phyloP scores from a whole-genome alignment of 805 yeast genomes.

The Kazachstania psychrophila region DNA sequence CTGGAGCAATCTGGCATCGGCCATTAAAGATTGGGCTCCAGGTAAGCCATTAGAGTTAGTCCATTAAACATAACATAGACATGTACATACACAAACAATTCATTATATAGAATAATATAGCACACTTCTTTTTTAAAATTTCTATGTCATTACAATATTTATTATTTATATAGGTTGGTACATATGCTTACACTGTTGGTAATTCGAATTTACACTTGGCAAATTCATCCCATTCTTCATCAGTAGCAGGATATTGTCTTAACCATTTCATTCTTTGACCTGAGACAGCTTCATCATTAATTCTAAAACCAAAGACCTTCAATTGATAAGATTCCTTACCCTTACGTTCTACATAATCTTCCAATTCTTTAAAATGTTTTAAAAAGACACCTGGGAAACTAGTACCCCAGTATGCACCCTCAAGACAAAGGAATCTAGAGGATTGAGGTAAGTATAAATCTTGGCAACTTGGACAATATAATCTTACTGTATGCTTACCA shows the following conservation, averaged over 20 bases:
- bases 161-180: background rate
- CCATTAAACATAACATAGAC: conserved; percentile 35
- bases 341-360: conserved; percentile 58
- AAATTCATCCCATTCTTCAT: conserved; percentile 53
- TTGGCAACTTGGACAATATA: conserved; percentile 90
- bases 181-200: conserved; percentile 28
- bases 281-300: conserved; percentile 60
- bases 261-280: conserved; percentile 98
- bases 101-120: too few relatives aligned
- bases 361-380: conserved; percentile 85
- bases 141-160: background rate
- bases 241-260: conserved; percentile 61
- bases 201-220: conserved; percentile 54
- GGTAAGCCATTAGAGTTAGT: conserved; percentile 57
- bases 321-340: conserved; percentile 49
- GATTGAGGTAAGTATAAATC: conserved; percentile 85
- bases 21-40: conserved; percentile 66
- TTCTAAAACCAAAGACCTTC: conserved; percentile 78
- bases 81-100: too few relatives aligned
- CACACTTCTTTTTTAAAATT: background rate
- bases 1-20: conserved; percentile 70
- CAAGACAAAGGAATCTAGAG: conserved; percentile 78
- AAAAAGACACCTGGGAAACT: conserved; percentile 89
- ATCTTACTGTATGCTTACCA: conserved; percentile 83
- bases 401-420: conserved; percentile 96